Evolutionary conservation across 2,329 filamentous ascomycete species (phyloP).

Genomic region (Ophiostoma ips): DNA sequence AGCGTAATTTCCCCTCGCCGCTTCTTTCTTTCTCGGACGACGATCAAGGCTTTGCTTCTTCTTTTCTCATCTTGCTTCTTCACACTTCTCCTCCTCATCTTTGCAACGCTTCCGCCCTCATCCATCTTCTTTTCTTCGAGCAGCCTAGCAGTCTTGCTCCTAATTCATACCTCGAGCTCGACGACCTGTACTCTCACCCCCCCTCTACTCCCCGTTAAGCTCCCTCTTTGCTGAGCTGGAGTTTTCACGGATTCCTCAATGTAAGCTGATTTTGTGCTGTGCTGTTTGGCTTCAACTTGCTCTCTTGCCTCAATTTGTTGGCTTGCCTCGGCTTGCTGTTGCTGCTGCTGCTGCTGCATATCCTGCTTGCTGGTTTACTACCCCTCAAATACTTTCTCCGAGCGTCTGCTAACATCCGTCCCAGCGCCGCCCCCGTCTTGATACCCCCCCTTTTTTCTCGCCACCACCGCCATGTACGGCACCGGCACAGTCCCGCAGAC

Average conservation of each 20-base stretch:
- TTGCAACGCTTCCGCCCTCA: not conserved
- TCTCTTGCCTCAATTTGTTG: no score
- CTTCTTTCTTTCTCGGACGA: not conserved
- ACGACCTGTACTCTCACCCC: not conserved
- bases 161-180: not conserved
- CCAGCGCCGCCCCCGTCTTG: constrained; percentile 6
- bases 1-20: not conserved
- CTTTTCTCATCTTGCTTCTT: not conserved
- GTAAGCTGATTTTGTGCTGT: constrained; percentile 1
- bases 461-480: constrained; percentile 61
- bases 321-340: no score
- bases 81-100: not conserved
- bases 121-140: not conserved
- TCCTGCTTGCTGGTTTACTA: no score
- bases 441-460: constrained; percentile 14
- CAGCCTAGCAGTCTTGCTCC: not conserved
- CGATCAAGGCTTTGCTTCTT: not conserved
- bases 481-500: constrained; percentile 74
- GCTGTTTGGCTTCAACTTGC: no score
- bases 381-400: no score
- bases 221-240: constrained; percentile 17
- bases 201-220: constrained; percentile 2
- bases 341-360: no score
- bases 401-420: not conserved
- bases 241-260: constrained; percentile 2